Base-by-base conservation (phyloP, 139 green algal species). In the Eudorina sp. region DNA sequence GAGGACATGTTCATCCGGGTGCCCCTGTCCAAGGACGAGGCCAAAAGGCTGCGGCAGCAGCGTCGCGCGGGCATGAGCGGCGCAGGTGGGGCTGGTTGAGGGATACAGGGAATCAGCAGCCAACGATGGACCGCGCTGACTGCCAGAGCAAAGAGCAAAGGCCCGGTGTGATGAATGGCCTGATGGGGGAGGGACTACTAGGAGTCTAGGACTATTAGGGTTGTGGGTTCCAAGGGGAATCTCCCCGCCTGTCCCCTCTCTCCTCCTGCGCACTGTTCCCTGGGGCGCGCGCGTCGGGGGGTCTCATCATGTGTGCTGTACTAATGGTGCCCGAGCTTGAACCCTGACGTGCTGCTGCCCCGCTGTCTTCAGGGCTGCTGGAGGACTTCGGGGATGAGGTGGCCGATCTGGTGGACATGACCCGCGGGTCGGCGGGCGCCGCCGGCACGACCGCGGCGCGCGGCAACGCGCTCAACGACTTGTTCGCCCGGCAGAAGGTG, bases 361-460 rank as follows among this genome's bases (percentile, higher is more conserved):
- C 27, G 23, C 55, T 27, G 64, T 6, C 46, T 31, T 2, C 31
- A 78, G 85, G 55, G 18, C 89, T 97, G 86, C 78, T 99, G 78
- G 96, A 98, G 72, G 97, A 99, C 93, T 98, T 99, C 92, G 95
- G 94, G 4, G 97, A 99, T 85, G 97, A 99, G 77, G 95, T 99
- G 70, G 95, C 92, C 0, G 97, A 96, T 92, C 81, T 99, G 36
- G 92, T 98, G 58, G 93, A 88, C 16, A 73, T 60, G n/a, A 88
- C 48, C 40, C 73, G 86, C 27, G 53, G 88, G 38, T 48, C 29
- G 81, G 82, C 31, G 34, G 83, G 78, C 53, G 78, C 58, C 38
- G 48, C n/a, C 43, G 80, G 80, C 60, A 60, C 29, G 9, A 69
- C 21, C 19, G 25, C 27, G n/a, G 46, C 14, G 31, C 82, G 82